Conservation (phyloP, 495 filamentous ascomycete species). For the Penicillium verhagenii region DNA sequence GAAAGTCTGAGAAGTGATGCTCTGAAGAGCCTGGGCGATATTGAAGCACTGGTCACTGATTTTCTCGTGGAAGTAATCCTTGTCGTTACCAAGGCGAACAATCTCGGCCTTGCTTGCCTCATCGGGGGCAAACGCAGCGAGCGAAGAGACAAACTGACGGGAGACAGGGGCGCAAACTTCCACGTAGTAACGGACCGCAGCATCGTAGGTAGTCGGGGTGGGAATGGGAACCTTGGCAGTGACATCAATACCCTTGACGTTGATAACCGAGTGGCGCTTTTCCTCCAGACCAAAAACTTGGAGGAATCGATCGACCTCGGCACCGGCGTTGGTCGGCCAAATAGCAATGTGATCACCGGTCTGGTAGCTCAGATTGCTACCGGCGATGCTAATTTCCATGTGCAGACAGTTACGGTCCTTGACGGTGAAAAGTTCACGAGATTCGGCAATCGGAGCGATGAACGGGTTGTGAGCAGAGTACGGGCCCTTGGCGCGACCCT, state of each 20-base stretch:
- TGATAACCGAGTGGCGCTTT: constrained; percentile 82
- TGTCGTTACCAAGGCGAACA: constrained; percentile 83
- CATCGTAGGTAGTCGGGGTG: constrained; percentile 94
- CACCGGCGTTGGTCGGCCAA: constrained; percentile 95
- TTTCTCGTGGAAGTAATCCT: constrained; percentile 93
- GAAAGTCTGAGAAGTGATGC: constrained; percentile 73
- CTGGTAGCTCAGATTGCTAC: constrained; percentile 79
- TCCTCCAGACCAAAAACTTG: constrained; percentile 68
- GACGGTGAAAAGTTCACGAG: constrained; percentile 84
- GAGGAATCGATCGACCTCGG: constrained; percentile 89
- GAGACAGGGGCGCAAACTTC: constrained; percentile 95
- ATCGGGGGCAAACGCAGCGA: constrained; percentile 88
- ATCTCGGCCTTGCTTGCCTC: constrained; percentile 82
- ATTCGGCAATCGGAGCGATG: constrained; percentile 90
- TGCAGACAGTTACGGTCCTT: constrained; percentile 95
- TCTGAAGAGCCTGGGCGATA: constrained; percentile 83
- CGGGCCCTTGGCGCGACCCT: constrained; percentile 80
- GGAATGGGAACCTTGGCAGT: constrained; percentile 98
- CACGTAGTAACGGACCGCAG: constrained; percentile 92
- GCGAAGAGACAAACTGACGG: constrained; percentile 85
- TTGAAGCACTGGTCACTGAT: constrained; percentile 82
- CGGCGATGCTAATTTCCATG: constrained; percentile 90
- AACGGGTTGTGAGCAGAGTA: constrained; percentile 97
- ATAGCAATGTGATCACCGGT: constrained; percentile 97
- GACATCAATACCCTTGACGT: constrained; percentile 87